Evolutionary conservation across 2,329 filamentous ascomycete genomes (phyloP).

Genomic region (Epichloe coenophiala): DNA sequence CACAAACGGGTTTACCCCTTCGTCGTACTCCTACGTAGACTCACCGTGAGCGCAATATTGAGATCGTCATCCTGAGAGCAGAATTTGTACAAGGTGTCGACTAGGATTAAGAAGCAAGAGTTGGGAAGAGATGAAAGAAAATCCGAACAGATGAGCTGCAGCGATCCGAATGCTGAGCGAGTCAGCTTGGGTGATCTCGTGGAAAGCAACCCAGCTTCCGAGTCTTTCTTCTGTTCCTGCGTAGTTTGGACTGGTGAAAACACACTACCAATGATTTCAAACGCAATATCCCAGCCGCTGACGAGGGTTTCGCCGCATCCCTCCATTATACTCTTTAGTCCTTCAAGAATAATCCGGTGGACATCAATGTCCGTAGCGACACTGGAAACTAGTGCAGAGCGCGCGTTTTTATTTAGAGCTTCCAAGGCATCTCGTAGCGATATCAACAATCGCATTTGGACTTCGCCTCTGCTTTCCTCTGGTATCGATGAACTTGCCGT

Average conservation of each 20-base stretch:
- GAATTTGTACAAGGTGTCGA: slow-evolving; percentile 82
- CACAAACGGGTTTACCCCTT: not conserved
- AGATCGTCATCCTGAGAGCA: slow-evolving; percentile 82
- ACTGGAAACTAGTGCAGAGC: slow-evolving; percentile 40
- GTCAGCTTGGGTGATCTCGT: slow-evolving; percentile 63
- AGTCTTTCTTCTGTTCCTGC: slow-evolving; percentile 19
- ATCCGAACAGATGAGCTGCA: slow-evolving; percentile 89
- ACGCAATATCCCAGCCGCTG: slow-evolving; percentile 74
- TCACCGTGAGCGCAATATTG: slow-evolving; percentile 83
- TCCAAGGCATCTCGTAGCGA: slow-evolving; percentile 48
- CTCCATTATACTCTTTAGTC: slow-evolving; percentile 70
- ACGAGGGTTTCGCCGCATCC: slow-evolving; percentile 74
- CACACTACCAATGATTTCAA: slow-evolving; percentile 72
- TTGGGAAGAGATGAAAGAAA: slow-evolving; percentile 65
- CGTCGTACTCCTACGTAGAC: slow-evolving; percentile 12
- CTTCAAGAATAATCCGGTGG: slow-evolving; percentile 66
- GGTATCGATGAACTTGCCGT: slow-evolving; percentile 39
- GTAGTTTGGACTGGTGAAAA: slow-evolving; percentile 39
- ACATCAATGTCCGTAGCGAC: slow-evolving; percentile 62
- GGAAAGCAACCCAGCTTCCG: slow-evolving; percentile 22
- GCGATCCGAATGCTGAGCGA: slow-evolving; percentile 72
- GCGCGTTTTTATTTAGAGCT: slow-evolving; percentile 38
- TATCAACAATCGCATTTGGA: slow-evolving; percentile 60
- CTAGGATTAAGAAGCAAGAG: slow-evolving; percentile 60
- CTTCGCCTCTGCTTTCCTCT: slow-evolving; percentile 36